phyloP scores from a whole-genome alignment of 1,139 yeast species.

The Hansenula sp. region DNA sequence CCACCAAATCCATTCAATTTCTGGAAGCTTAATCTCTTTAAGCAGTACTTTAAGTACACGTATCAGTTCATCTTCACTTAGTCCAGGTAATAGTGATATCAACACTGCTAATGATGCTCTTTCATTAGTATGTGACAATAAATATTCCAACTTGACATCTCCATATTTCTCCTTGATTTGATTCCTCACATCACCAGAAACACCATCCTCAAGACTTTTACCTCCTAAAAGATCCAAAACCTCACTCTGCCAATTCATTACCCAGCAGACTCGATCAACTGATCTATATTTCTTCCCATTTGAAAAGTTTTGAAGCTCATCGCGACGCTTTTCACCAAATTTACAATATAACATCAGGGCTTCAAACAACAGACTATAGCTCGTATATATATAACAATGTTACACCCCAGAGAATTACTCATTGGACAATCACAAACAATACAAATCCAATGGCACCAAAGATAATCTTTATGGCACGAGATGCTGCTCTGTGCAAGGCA shows the following conservation, averaged over 20 bases:
- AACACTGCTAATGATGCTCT: background rate
- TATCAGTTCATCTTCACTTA: background rate
- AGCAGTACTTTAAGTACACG: background rate
- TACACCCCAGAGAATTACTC: no score
- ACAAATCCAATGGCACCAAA: background rate
- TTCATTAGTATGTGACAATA: background rate
- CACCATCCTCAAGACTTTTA: background rate
- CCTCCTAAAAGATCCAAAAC: background rate
- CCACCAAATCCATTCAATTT: constrained; percentile 17
- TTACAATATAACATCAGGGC: no score
- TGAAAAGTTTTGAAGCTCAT: background rate
- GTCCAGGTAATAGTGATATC: background rate
- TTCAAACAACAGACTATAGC: no score
- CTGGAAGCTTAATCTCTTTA: constrained; percentile 6
- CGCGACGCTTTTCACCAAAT: background rate
- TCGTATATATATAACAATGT: no score
- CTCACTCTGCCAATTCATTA: background rate
- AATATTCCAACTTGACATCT: background rate
- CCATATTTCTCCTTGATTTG: background rate
- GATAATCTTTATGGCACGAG: background rate
- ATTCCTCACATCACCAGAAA: background rate
- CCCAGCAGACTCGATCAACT: background rate
- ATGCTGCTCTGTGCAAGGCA: background rate
- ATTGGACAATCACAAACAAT: no score
- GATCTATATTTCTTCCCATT: no score